Evolutionary conservation across 2,329 filamentous ascomycete genomes (phyloP), one percentile per base, ranked within the genome.

Genomic region (Clarireedia paspali): DNA sequence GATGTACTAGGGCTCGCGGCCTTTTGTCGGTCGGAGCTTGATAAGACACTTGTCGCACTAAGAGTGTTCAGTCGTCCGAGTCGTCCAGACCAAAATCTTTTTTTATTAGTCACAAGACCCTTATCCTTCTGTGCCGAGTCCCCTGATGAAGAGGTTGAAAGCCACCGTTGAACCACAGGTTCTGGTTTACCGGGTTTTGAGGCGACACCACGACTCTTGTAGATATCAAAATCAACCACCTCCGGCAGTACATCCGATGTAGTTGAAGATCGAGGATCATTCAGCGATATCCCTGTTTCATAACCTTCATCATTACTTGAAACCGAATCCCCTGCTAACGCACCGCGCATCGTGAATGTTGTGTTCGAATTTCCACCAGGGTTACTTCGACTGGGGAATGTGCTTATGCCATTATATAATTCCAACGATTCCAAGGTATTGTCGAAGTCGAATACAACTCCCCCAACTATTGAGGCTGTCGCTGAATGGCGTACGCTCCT

Each of bases 141-240:
- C 24, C 38, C 52, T 4, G 58, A 53, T 40, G 53, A 30, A 48
- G 45, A 54, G 2, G 26, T 38, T 6, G 45, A 42, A 20, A 55
- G 14, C 38, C 46, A 50, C 14, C 52, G 17, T 34, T 55, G 39
- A 17, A 44, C 36, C 9, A 24, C 26, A 50, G 52, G 36, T 24
- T 55, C 38, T 55, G 46, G 49, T 15, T 44, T 55, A 46, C 17
- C 30, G 24, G 17, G 34, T 39, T 55, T 4, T 1, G 46, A 36
- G 6, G 46, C 15, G n/a, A 55, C 4, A 27, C 46, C 49, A 20
- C 46, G 24, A 44, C 36, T 55, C 23, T 38, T 34, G 42, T 44
- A 50, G 26, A 55, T 50, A 12, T 55, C 30, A 9, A 44, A 50
- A 44, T 44, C 42, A 12, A 39, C 38, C 20, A 48, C 26, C 20